Conservation (phyloP, 768 basidiomycete species). For the Leccinum pellstonianum region DNA sequence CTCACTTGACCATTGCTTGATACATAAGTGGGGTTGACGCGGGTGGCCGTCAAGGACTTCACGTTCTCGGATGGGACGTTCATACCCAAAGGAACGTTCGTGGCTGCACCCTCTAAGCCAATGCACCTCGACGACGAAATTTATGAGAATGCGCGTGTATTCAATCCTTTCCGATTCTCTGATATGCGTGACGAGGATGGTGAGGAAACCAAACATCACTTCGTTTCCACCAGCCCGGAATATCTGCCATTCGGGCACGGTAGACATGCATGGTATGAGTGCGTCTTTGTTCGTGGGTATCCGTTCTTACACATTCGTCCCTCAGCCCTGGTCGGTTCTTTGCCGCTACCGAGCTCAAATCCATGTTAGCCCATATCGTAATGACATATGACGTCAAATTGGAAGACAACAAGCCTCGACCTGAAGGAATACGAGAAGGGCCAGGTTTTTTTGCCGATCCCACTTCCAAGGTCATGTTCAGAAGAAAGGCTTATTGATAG, state of each 20-base stretch:
- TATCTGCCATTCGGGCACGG: background rate
- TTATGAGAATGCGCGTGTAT: slow-evolving; percentile 36
- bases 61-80: slow-evolving; percentile 38
- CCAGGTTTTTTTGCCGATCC: background rate
- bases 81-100: slow-evolving; percentile 11
- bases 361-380: background rate
- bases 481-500: background rate
- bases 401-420: background rate
- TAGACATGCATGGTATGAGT: slow-evolving; percentile 4
- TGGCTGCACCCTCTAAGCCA: slow-evolving; percentile 28
- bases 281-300: background rate
- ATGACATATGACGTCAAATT: background rate
- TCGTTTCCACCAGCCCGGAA: background rate
- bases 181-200: slow-evolving; percentile 34
- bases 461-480: background rate
- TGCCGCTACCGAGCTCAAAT: slow-evolving; percentile 2
- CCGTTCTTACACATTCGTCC: background rate
- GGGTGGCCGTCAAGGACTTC: slow-evolving; percentile 32
- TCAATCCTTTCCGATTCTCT: slow-evolving; percentile 51
- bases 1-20: background rate
- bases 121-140: slow-evolving; percentile 19
- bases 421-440: background rate
- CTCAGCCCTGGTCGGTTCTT: slow-evolving; percentile 12
- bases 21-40: slow-evolving; percentile 29
- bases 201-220: slow-evolving; percentile 12